Conservation (phyloP, 2,329 filamentous ascomycete species). For the Exophiala xenobiotica region DNA sequence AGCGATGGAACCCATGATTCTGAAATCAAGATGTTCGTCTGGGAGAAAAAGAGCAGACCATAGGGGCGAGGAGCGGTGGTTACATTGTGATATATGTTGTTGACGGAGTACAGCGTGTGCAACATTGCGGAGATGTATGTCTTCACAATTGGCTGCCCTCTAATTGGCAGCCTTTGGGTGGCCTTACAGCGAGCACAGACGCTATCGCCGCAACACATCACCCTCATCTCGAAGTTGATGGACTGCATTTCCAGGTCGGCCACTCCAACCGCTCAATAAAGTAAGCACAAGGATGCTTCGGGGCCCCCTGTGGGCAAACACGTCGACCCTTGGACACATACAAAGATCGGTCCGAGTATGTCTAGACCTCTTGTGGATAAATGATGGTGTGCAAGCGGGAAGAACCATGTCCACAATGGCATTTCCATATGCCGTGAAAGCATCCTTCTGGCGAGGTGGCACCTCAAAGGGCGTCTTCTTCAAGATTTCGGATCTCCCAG, state of each 20-base stretch:
- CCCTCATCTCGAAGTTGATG: too few species aligned
- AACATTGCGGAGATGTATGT: neutral
- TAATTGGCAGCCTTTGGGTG: constrained; percentile 3
- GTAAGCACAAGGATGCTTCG: neutral
- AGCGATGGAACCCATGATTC: constrained; percentile 25
- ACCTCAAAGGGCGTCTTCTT: constrained; percentile 69
- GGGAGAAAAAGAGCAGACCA: neutral
- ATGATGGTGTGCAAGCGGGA: neutral
- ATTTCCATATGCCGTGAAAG: constrained; percentile 31
- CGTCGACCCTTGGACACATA: constrained; percentile 3
- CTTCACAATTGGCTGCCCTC: neutral
- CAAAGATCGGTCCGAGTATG: constrained; percentile 6
- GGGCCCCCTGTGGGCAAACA: constrained; percentile 4
- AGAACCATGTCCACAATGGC: constrained; percentile 9
- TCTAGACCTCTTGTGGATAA: neutral
- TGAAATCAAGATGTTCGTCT: neutral
- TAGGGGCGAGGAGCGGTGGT: neutral
- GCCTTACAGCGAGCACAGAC: too few species aligned
- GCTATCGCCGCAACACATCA: neutral
- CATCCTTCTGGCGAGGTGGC: constrained; percentile 65
- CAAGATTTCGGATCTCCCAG: constrained; percentile 53
- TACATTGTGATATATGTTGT: neutral
- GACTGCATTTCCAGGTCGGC: too few species aligned
- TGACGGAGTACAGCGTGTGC: neutral
- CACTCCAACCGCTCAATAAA: too few species aligned